phyloP scores from a whole-genome alignment of 176 grass and related monocot species.

The Canna indica region DNA sequence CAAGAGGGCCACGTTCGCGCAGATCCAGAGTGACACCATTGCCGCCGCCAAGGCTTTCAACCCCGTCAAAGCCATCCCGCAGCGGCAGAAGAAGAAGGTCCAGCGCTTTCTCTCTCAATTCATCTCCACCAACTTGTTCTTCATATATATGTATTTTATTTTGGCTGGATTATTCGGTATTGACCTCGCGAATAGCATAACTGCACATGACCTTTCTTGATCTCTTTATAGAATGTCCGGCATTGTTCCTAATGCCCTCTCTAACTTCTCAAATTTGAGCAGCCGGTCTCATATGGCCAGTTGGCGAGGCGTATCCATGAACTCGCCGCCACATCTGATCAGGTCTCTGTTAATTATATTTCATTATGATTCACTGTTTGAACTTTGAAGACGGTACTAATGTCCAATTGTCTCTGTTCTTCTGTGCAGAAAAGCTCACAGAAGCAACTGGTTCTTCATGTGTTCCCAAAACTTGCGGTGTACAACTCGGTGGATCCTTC shows the following conservation, averaged over 20 bases:
- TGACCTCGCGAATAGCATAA: neutral
- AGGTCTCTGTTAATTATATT: slow-evolving; percentile 40
- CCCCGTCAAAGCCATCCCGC: slow-evolving; percentile 64
- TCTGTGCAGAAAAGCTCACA: slow-evolving; percentile 86
- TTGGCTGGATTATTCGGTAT: neutral
- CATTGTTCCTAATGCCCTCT: neutral
- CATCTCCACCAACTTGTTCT: slow-evolving; percentile 17
- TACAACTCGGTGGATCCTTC: slow-evolving; percentile 99
- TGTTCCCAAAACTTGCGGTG: slow-evolving; percentile 96
- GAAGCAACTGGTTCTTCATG: slow-evolving; percentile 75
- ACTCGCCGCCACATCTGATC: slow-evolving; percentile 84
- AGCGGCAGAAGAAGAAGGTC: slow-evolving; percentile 73
- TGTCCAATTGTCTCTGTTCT: slow-evolving; percentile 1
- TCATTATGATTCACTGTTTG: slow-evolving; percentile 9
- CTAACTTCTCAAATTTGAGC: slow-evolving; percentile 11
- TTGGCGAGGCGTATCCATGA: slow-evolving; percentile 96
- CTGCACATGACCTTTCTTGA: neutral
- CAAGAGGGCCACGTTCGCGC: slow-evolving; percentile 58
- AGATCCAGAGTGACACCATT: slow-evolving; percentile 98
- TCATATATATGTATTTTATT: neutral
- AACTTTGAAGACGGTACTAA: slow-evolving; percentile 17
- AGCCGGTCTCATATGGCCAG: slow-evolving; percentile 94
- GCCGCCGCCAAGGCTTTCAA: slow-evolving; percentile 87
- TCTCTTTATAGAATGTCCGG: neutral
- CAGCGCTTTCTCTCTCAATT: slow-evolving; percentile 17